Evolutionary conservation across 441 rosid species (phyloP).

Genomic region (Populus tomentosa): DNA sequence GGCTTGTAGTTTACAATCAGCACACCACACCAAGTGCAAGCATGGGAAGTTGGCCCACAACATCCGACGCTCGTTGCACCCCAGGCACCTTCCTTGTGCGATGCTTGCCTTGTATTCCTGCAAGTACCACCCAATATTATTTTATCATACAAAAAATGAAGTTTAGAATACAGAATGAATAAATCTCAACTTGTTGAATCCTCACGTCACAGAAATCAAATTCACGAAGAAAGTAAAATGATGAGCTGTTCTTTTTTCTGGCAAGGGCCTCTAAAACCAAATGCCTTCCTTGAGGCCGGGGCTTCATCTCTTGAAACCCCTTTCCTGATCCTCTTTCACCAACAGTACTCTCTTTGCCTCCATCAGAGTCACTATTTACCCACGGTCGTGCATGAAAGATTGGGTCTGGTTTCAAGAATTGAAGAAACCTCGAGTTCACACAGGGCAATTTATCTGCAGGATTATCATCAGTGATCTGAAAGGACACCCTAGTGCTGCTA

Average conservation of each 20-base stretch:
- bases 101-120: constrained; percentile 57
- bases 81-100: constrained; percentile 49
- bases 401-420: constrained; percentile 29
- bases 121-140: constrained; percentile 2
- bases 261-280: constrained; percentile 52
- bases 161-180: neutral
- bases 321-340: constrained; percentile 15
- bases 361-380: constrained; percentile 7
- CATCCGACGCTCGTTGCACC: constrained; percentile 48
- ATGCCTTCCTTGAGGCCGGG: constrained; percentile 32
- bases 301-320: constrained; percentile 9
- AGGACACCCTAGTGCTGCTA: constrained; percentile 11
- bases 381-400: constrained; percentile 22
- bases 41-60: constrained; percentile 75
- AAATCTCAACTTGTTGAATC: constrained; percentile 6
- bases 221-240: constrained; percentile 68
- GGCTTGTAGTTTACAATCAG: constrained; percentile 43
- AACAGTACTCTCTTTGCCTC: constrained; percentile 1
- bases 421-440: constrained; percentile 16
- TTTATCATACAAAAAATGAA: neutral
- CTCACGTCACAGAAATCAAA: constrained; percentile 68
- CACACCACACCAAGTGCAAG: constrained; percentile 72
- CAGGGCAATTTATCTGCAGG: constrained; percentile 9
- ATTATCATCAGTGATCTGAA: constrained; percentile 7
- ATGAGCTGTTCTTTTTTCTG: constrained; percentile 41